Percentiles rank a stretch among this genome's conserved stretches.
Evolutionary conservation across 2,329 filamentous ascomycete genomes (phyloP).

Genomic region (Scleromitrula shiraiana): DNA sequence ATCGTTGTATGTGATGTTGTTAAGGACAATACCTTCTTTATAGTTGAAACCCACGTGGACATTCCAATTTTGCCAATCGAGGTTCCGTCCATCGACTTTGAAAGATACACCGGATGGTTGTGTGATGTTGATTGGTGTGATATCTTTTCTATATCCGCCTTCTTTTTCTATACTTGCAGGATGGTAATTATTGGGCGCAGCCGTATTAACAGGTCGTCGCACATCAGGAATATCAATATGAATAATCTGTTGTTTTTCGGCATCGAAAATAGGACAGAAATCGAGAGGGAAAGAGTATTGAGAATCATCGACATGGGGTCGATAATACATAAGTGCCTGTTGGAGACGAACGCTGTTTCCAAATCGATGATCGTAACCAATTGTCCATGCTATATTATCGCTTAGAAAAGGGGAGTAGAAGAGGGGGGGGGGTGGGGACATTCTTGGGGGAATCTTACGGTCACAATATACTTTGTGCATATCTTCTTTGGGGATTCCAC

Average conservation of each 20-base stretch:
- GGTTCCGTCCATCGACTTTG: slow-evolving; percentile 60
- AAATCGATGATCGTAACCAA: slow-evolving; percentile 87
- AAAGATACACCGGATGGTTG: slow-evolving; percentile 88
- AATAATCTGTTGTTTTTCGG: slow-evolving; percentile 59
- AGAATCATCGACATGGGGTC: slow-evolving; percentile 74
- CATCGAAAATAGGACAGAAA: slow-evolving; percentile 87
- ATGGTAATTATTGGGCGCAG: slow-evolving; percentile 71
- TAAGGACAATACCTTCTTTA: slow-evolving; percentile 81
- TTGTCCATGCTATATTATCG: slow-evolving; percentile 70
- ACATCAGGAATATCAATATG: slow-evolving; percentile 61
- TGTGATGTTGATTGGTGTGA: slow-evolving; percentile 83
- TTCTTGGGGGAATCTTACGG: slow-evolving; percentile 44
- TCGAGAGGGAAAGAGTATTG: slow-evolving; percentile 90
- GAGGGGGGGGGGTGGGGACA: too few species aligned
- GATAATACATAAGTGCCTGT: slow-evolving; percentile 93
- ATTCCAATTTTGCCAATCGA: slow-evolving; percentile 91
- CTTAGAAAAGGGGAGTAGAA: slow-evolving; percentile 13
- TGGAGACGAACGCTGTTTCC: slow-evolving; percentile 72
- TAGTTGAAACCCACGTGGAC: slow-evolving; percentile 95
- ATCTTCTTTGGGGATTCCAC: slow-evolving; percentile 71
- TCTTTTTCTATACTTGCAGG: slow-evolving; percentile 62
- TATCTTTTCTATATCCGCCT: slow-evolving; percentile 66
- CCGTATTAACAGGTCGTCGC: slow-evolving; percentile 65
- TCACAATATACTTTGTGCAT: slow-evolving; percentile 98
- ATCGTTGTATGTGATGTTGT: slow-evolving; percentile 85